Evolutionary conservation across 306 rosid genomes (phyloP), one percentile per base, ranked within the genome.

Genomic region (Cajanus cajan): DNA sequence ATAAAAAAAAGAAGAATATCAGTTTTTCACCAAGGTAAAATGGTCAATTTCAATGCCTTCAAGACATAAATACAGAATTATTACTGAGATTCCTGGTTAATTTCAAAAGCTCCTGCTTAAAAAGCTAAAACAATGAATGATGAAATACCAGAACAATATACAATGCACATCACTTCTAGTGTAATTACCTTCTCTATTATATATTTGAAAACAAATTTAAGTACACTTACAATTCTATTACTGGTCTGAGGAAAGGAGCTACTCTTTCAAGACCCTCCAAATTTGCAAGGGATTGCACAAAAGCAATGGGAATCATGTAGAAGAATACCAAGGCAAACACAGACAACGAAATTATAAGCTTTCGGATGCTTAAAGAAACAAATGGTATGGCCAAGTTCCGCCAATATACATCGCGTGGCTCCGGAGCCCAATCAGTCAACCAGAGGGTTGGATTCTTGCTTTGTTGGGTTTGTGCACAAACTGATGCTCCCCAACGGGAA

Each of bases 291-390:
- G 99, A 93, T 88, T 95, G 98, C 80, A 95, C 99, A 75, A 93
- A 89, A 55, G 99, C 99, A 73, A 95, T 95, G 31, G 99, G 99
- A 69, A 95, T 93, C 98, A 95, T 89, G 88, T 95, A 95, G 96
- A 93, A 93, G 89, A 95, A 95, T 70, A 95, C 94, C 88, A 95
- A 87, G 68, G 98, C 92, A 84, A 95, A 95, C 69, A 95, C 96
- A 7, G 82, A 64, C 34, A 84, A 21, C 0, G 97, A 84, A 85
- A 95, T 91, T 44, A 93, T 8, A 67, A 93, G 88, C 77, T 85
- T 93, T 28, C 98, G 87, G 74, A 95, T 80, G 85, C 85, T 91
- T 70, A 93, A 77, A 67, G 99, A 95, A 86, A 95, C 83, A 71
- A 95, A 93, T n/a, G 99, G 97, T 69, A 95, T 93, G 47, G 99